Evolutionary conservation across 148 eudicot species (phyloP).

Genomic region (Vaccinium corymbosum): DNA sequence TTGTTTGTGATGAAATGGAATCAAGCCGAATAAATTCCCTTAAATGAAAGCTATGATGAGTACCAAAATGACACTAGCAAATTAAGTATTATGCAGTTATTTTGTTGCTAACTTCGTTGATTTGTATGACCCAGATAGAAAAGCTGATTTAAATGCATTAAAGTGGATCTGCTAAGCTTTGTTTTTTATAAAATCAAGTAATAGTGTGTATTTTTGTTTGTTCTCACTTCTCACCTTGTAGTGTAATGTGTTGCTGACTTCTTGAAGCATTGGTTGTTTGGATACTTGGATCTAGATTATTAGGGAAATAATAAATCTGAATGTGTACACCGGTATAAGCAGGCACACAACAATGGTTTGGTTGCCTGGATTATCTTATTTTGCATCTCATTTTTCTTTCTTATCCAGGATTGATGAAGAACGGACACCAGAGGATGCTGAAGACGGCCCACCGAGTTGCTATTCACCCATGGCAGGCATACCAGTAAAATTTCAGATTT

Average conservation of each 20-base stretch:
- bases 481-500: slow-evolving; percentile 87
- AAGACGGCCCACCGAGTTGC: slow-evolving; percentile 86
- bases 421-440: slow-evolving; percentile 78
- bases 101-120: neutral
- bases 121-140: neutral
- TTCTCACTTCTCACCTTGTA: neutral
- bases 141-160: neutral
- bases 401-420: slow-evolving; percentile 55
- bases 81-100: neutral
- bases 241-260: neutral
- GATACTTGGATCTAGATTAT: neutral
- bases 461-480: slow-evolving; percentile 88
- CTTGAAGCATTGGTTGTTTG: neutral
- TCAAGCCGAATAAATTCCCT: neutral
- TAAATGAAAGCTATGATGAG: neutral
- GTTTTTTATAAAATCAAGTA: neutral
- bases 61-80: neutral
- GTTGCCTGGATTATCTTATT: slow-evolving; percentile 1
- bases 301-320: neutral
- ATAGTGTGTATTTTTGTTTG: too few relatives aligned
- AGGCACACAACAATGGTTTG: neutral
- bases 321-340: neutral
- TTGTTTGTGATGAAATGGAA: neutral
- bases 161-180: neutral
- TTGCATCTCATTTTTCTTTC: neutral